Evolutionary conservation across 1,284 basidiomycete species (phyloP).

Genomic region (Puccinia polysora): DNA sequence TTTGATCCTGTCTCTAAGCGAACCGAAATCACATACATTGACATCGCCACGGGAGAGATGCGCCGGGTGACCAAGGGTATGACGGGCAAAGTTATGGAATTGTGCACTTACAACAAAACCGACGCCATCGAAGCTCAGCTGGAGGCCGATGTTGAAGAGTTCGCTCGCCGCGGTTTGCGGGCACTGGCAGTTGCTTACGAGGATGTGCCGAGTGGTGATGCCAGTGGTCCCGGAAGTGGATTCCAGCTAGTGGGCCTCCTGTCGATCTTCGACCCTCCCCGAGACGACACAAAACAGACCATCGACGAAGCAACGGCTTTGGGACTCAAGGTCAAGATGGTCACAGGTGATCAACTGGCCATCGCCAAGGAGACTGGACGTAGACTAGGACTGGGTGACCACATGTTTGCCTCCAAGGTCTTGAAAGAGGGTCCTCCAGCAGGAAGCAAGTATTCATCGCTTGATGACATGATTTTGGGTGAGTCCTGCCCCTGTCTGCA

Average conservation of each 20-base stretch:
- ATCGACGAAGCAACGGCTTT: constrained; percentile 93
- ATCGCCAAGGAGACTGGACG: constrained; percentile 99
- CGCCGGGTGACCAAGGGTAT: constrained; percentile 99
- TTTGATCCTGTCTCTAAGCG: constrained; percentile 99
- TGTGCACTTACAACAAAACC: constrained; percentile 95
- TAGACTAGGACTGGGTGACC: constrained; percentile 88
- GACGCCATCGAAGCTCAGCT: constrained; percentile 82
- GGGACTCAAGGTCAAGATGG: constrained; percentile 99
- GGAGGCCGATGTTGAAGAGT: constrained; percentile 91
- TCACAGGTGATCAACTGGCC: constrained; percentile 97
- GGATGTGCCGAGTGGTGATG: constrained; percentile 60
- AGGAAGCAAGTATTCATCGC: constrained; percentile 66
- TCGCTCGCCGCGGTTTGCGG: constrained; percentile 90
- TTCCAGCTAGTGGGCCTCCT: constrained; percentile 96
- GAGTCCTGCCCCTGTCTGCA: no score
- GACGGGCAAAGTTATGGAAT: constrained; percentile 70
- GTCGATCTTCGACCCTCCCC: constrained; percentile 95
- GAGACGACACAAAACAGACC: constrained; percentile 97
- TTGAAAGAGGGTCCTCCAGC: constrained; percentile 82
- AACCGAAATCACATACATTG: constrained; percentile 95
- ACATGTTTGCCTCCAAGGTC: constrained; percentile 95
- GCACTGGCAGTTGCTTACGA: constrained; percentile 94
- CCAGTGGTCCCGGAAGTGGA: constrained; percentile 79
- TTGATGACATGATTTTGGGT: constrained; percentile 70
- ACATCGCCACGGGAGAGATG: constrained; percentile 84